A percentile compares a stretch with the other conserved stretches of the same genome.
Conservation (phyloP, 768 basidiomycete genomes). For the Phallus indusiatus region DNA sequence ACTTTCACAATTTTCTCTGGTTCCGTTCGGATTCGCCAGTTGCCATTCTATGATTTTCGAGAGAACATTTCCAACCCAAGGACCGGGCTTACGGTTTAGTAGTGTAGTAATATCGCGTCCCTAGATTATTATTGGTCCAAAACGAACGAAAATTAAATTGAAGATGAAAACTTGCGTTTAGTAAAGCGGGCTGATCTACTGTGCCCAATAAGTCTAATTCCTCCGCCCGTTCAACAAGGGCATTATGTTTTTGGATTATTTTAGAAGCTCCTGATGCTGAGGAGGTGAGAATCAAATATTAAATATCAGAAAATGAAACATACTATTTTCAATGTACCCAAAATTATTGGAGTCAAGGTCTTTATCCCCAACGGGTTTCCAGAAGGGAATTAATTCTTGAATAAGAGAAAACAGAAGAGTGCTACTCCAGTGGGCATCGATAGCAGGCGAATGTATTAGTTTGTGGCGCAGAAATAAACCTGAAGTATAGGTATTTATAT, state of each 20-base stretch:
- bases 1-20: conserved; percentile 52
- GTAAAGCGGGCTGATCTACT: conserved; percentile 34
- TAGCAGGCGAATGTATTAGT: conserved; percentile 49
- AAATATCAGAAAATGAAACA: conserved; percentile 3
- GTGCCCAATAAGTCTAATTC: conserved; percentile 48
- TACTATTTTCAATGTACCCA: neutral
- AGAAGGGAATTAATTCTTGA: conserved; percentile 54
- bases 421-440: conserved; percentile 59
- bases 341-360: conserved; percentile 17
- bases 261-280: conserved; percentile 33
- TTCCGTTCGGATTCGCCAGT: conserved; percentile 59
- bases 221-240: conserved; percentile 49
- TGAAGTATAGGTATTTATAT: conserved; percentile 14
- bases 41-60: conserved; percentile 78
- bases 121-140: conserved; percentile 28
- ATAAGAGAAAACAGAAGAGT: conserved; percentile 70
- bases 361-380: conserved; percentile 25
- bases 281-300: conserved; percentile 33
- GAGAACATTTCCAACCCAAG: conserved; percentile 58
- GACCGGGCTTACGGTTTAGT: conserved; percentile 52
- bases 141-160: neutral
- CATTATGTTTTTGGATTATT: conserved; percentile 57
- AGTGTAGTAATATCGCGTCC: conserved; percentile 55
- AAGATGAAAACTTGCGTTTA: neutral
- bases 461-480: conserved; percentile 64